These are phyloP conservation scores for Nemania serpens DNA, from an alignment of 2,329 filamentous ascomycete genomes.

Conservation along the genomic window DNA sequence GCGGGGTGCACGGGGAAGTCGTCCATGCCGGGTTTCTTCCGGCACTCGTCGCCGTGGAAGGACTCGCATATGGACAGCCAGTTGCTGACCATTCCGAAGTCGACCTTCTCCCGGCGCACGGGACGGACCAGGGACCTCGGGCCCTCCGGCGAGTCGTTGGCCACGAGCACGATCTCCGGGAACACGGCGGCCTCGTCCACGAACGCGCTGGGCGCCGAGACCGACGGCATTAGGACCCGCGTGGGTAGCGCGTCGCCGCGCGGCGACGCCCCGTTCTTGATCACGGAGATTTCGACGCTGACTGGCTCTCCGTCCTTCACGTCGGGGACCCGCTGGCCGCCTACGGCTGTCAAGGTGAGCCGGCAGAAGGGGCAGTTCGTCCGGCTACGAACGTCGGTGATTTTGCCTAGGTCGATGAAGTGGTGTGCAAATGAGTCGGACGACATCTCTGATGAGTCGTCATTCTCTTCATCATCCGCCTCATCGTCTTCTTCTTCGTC, in stretches of 20 bases:
- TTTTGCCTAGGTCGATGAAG: constrained; percentile 9
- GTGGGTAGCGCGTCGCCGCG: not conserved
- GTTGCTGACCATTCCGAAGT: constrained; percentile 3
- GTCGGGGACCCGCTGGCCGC: constrained; percentile 3
- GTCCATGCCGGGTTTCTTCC: constrained; percentile 10
- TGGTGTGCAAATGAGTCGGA: constrained; percentile 6
- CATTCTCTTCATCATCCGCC: not conserved
- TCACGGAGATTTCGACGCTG: constrained; percentile 2
- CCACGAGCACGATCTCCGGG: constrained; percentile 4
- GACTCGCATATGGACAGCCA: constrained; percentile 8
- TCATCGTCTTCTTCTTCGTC: not conserved
- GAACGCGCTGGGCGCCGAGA: not conserved
- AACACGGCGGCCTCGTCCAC: constrained; percentile 7
- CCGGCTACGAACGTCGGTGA: constrained; percentile 8
- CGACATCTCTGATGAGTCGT: constrained; percentile 1
- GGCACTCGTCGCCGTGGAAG: constrained; percentile 8
- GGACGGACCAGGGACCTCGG: not conserved
- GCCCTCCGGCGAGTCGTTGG: constrained; percentile 4
- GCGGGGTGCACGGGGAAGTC: constrained; percentile 13
- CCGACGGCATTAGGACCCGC: constrained; percentile 11
- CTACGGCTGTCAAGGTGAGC: constrained; percentile 6
- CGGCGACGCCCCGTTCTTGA: not conserved
- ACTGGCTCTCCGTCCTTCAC: constrained; percentile 9
- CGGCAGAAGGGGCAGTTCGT: constrained; percentile 19
- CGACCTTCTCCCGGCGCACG: constrained; percentile 1